These are phyloP conservation scores for Solanum microdontum DNA, from an alignment of 257 asterid species.

Conservation along the genomic window DNA sequence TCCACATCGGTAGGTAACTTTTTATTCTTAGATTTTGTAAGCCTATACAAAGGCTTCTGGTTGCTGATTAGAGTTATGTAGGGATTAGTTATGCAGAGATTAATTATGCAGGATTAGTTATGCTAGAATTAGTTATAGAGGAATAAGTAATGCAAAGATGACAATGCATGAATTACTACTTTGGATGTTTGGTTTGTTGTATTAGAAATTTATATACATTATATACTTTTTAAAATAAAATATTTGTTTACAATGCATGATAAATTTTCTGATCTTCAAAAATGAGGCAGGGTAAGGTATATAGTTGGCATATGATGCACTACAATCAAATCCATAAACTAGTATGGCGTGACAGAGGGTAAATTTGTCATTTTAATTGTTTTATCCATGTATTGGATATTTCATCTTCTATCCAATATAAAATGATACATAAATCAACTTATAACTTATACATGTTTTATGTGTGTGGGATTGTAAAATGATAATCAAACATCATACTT, in stretches of 20 bases:
- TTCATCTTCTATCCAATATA: too few species aligned
- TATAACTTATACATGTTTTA: background rate
- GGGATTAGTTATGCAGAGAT: too few species aligned
- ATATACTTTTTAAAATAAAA: too few species aligned
- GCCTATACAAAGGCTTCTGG: background rate
- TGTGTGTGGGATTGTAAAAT: background rate
- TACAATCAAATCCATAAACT: background rate
- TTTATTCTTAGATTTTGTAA: background rate
- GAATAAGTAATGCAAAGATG: background rate
- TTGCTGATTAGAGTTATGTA: background rate
- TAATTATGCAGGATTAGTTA: background rate
- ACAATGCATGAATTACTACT: background rate
- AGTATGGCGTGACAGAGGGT: background rate
- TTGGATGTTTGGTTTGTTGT: background rate
- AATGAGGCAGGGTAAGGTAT: background rate
- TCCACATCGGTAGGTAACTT: background rate
- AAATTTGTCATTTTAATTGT: background rate
- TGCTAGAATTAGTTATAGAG: background rate
- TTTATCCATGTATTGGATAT: too few species aligned
- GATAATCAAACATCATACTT: background rate
- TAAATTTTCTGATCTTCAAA: background rate
- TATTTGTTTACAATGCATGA: background rate
- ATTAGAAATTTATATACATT: background rate
- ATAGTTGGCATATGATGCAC: background rate
- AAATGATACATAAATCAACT: background rate